phyloP scores from a whole-genome alignment of 2,329 filamentous ascomycete genomes.

The Cladosporium cucumerinum region DNA sequence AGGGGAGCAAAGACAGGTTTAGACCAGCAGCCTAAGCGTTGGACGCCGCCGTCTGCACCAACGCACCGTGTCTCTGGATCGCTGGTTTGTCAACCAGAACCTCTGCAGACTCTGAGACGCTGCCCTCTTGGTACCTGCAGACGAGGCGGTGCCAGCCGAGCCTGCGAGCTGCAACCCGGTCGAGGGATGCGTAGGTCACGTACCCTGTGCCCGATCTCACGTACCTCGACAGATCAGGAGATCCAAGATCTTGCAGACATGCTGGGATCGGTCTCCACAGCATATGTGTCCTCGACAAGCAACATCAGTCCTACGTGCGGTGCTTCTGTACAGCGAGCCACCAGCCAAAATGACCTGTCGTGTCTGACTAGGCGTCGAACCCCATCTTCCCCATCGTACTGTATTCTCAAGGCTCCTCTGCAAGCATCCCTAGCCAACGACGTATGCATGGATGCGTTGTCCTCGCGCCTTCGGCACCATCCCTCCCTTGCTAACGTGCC shows the following conservation, averaged over 20 bases:
- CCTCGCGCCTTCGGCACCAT: not conserved
- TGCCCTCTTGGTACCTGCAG: conserved; percentile 13
- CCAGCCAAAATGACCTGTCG: not conserved
- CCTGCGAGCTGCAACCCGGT: conserved; percentile 11
- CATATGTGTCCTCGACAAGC: not conserved
- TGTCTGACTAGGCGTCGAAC: not conserved
- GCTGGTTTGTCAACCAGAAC: not conserved
- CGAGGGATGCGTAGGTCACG: not conserved
- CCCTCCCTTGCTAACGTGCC: conserved; percentile 10
- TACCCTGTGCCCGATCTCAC: conserved; percentile 6
- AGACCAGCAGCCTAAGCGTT: not conserved
- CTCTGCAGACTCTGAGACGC: not conserved
- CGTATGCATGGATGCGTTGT: conserved; percentile 15
- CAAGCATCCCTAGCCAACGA: conserved; percentile 3
- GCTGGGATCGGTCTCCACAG: not conserved
- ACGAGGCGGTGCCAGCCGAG: conserved; percentile 1
- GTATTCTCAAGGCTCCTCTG: not conserved
- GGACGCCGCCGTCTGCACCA: not conserved
- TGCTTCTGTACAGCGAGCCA: not conserved
- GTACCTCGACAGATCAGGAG: not conserved
- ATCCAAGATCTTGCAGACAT: not conserved
- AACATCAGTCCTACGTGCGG: not conserved
- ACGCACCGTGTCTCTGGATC: conserved; percentile 1
- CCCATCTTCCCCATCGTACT: not conserved
- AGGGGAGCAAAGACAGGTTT: conserved; percentile 12